Evolutionary conservation across 768 basidiomycete species (phyloP).

Genomic region (Agaricus subrufescens): DNA sequence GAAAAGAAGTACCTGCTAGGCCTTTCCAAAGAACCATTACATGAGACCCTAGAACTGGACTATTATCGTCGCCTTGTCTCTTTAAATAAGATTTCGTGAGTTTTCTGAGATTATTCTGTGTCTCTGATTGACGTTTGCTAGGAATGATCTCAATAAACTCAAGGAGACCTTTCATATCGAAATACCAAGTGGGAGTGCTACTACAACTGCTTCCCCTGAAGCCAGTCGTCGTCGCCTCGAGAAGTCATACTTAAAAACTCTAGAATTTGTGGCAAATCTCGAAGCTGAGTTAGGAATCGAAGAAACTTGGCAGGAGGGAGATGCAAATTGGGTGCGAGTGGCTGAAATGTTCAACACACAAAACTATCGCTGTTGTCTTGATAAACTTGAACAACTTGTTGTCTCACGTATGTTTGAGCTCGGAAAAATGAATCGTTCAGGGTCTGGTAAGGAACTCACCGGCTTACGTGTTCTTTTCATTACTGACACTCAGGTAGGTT

Average conservation of each 20-base stretch:
- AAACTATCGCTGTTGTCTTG: conserved; percentile 15
- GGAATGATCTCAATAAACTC: background rate
- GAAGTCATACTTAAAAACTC: background rate
- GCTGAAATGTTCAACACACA: background rate
- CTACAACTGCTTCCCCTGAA: background rate
- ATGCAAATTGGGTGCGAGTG: conserved; percentile 7
- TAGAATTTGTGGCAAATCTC: conserved; percentile 1
- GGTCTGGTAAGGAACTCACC: conserved; percentile 17
- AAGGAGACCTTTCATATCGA: no score
- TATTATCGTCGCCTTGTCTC: conserved; percentile 12
- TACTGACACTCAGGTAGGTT: no score
- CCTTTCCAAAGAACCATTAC: conserved; percentile 11
- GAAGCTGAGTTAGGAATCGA: conserved; percentile 14
- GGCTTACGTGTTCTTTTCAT: background rate
- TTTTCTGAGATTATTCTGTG: background rate
- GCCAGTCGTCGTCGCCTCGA: background rate
- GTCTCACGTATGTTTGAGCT: conserved; percentile 21
- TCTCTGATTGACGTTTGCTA: background rate
- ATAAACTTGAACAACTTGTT: conserved; percentile 17
- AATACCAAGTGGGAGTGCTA: background rate
- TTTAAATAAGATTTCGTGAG: conserved; percentile 8
- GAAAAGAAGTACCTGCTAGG: conserved; percentile 11
- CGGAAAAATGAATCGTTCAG: conserved; percentile 20
- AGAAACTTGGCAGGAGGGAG: conserved; percentile 10
- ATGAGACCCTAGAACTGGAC: conserved; percentile 15